Conservation (phyloP, 257 asterid species). For the Coffea eugenioides region DNA sequence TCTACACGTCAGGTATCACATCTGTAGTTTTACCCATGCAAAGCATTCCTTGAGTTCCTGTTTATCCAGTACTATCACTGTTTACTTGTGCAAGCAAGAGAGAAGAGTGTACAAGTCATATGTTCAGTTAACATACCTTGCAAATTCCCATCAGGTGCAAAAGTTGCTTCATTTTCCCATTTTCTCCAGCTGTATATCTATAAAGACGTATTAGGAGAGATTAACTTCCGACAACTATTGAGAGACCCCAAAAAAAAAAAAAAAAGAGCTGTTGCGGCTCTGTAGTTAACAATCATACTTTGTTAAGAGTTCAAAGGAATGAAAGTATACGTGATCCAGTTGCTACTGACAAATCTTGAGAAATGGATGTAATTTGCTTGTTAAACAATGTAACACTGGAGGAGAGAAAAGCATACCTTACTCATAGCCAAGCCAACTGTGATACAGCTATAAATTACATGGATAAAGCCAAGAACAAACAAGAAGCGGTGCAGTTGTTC, state of each 20-base stretch:
- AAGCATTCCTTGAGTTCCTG: too few relatives aligned
- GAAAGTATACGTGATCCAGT: neutral
- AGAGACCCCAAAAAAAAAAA: neutral
- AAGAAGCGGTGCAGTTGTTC: slow-evolving; percentile 83
- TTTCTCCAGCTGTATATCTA: slow-evolving; percentile 97
- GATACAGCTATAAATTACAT: slow-evolving; percentile 73
- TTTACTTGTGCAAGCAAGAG: neutral
- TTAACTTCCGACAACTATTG: neutral
- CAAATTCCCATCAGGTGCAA: slow-evolving; percentile 45
- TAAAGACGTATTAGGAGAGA: slow-evolving; percentile 14
- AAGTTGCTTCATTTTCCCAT: slow-evolving; percentile 72
- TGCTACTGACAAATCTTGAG: neutral
- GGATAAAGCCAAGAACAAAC: slow-evolving; percentile 85
- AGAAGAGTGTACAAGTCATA: neutral
- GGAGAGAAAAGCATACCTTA: slow-evolving; percentile 52
- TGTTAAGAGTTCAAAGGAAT: neutral
- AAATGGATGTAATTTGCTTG: neutral
- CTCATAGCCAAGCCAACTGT: slow-evolving; percentile 81
- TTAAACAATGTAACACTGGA: neutral
- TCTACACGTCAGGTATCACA: neutral
- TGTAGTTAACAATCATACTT: neutral
- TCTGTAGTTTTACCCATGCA: neutral
- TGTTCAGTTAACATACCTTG: slow-evolving; percentile 38
- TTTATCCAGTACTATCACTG: too few relatives aligned
- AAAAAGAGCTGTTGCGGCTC: neutral